A percentile compares a stretch with the other conserved stretches of the same genome.
Evolutionary conservation across 1,284 basidiomycete species (phyloP).

Genomic region (Amylostereum areolatum): DNA sequence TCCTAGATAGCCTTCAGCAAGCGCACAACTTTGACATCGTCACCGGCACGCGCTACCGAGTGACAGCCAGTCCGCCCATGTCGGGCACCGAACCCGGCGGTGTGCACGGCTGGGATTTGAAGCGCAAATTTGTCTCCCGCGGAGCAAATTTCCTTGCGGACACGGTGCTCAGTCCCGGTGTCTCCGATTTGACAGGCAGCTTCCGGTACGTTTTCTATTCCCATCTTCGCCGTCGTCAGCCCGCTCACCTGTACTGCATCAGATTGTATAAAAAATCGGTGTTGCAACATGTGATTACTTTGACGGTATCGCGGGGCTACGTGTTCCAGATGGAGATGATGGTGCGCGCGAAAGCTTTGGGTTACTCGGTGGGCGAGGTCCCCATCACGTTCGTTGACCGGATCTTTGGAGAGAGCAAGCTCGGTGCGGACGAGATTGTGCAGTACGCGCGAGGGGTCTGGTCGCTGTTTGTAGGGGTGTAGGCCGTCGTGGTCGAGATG

Average conservation of each 20-base stretch:
- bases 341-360: conserved; percentile 77
- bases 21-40: conserved; percentile 83
- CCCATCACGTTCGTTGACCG: conserved; percentile 93
- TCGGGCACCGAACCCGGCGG: conserved; percentile 62
- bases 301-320: conserved; percentile 83
- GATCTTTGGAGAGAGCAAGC: conserved; percentile 88
- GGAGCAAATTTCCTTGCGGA: conserved; percentile 86
- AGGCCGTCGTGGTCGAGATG: too few relatives aligned
- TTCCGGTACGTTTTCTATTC: conserved; percentile 57
- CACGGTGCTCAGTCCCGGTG: conserved; percentile 76
- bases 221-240: conserved; percentile 2
- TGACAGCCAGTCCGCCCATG: conserved; percentile 45
- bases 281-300: conserved; percentile 75
- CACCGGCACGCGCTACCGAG: conserved; percentile 85
- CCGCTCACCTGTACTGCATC: not conserved
- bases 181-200: conserved; percentile 83
- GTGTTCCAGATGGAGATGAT: conserved; percentile 99
- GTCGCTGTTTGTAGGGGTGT: conserved; percentile 70
- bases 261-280: conserved; percentile 78
- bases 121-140: conserved; percentile 78
- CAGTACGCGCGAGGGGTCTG: conserved; percentile 87
- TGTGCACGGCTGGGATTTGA: conserved; percentile 87
- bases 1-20: conserved; percentile 61
- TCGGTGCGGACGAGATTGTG: conserved; percentile 84
- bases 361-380: conserved; percentile 83